phyloP scores from a whole-genome alignment of 179 eudicot species.

The Sideroxylon spinosum region DNA sequence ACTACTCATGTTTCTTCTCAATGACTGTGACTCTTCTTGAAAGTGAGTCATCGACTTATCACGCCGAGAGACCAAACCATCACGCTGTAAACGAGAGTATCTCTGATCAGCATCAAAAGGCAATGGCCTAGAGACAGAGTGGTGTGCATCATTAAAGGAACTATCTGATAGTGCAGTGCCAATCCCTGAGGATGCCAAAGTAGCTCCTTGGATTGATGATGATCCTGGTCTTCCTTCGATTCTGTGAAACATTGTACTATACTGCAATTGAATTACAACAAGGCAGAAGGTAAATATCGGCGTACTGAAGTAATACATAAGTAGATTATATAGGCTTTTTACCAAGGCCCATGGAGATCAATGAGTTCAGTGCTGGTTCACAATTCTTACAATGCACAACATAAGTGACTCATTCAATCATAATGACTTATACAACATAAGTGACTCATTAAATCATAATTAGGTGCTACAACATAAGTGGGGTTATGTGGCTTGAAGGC shows the following conservation, averaged over 20 bases:
- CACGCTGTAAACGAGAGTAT: conserved; percentile 18
- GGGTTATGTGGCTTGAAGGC: neutral
- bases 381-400: neutral
- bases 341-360: neutral
- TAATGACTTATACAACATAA: neutral
- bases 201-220: conserved; percentile 18
- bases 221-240: conserved; percentile 20
- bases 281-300: neutral
- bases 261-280: conserved; percentile 13
- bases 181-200: conserved; percentile 19
- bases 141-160: conserved; percentile 17
- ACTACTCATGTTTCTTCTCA: conserved; percentile 19
- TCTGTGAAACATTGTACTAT: conserved; percentile 19
- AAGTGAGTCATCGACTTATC: conserved; percentile 20
- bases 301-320: neutral
- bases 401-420: neutral
- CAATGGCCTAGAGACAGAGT: conserved; percentile 13
- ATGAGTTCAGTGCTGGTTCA: neutral
- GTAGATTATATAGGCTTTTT: neutral
- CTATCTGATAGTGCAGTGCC: conserved; percentile 9
- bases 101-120: conserved; percentile 19
- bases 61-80: conserved; percentile 20
- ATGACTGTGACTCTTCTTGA: conserved; percentile 18
- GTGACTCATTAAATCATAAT: too few species aligned
- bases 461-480: too few species aligned